Conservation (phyloP, 1,284 basidiomycete genomes). For the Mycosarcoma mackinlayi region DNA sequence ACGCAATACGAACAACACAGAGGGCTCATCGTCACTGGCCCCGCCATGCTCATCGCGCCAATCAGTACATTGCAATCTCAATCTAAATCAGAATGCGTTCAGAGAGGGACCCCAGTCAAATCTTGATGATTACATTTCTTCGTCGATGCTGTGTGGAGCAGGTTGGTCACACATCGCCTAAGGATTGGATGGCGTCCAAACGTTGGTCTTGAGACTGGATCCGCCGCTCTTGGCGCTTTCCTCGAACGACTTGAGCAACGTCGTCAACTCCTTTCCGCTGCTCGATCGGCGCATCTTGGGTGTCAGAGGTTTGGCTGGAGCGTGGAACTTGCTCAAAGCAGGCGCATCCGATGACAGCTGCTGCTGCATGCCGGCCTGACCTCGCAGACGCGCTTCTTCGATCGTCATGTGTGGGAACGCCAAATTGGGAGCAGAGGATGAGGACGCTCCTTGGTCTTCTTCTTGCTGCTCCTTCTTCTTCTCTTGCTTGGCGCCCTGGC, state of each 20-base stretch:
- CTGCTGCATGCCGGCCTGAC: conserved; percentile 54
- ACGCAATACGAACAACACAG: no score
- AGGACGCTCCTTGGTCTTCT: neutral
- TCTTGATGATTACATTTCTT: no score
- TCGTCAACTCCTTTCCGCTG: conserved; percentile 47
- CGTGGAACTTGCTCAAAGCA: conserved; percentile 54
- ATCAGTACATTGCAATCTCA: no score
- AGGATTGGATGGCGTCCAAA: conserved; percentile 38
- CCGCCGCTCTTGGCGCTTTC: conserved; percentile 44
- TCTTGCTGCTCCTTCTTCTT: conserved; percentile 16
- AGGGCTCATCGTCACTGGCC: no score
- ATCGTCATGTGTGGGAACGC: conserved; percentile 53
- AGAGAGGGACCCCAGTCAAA: no score
- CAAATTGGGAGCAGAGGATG: conserved; percentile 10
- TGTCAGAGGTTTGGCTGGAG: conserved; percentile 49
- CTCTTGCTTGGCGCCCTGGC: conserved; percentile 15
- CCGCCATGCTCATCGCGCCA: no score
- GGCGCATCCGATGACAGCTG: conserved; percentile 54
- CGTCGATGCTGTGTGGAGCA: no score
- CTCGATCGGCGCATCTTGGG: conserved; percentile 51
- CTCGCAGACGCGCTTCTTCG: conserved; percentile 54
- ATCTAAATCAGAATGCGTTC: no score
- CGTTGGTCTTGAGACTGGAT: conserved; percentile 43
- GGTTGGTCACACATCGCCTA: no score
- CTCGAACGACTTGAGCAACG: conserved; percentile 46